Percentiles rank a stretch among this genome's conserved stretches.
These are phyloP conservation scores for Malassezia dermatis DNA, from an alignment of 1,284 basidiomycete genomes.

Conservation along the genomic window DNA sequence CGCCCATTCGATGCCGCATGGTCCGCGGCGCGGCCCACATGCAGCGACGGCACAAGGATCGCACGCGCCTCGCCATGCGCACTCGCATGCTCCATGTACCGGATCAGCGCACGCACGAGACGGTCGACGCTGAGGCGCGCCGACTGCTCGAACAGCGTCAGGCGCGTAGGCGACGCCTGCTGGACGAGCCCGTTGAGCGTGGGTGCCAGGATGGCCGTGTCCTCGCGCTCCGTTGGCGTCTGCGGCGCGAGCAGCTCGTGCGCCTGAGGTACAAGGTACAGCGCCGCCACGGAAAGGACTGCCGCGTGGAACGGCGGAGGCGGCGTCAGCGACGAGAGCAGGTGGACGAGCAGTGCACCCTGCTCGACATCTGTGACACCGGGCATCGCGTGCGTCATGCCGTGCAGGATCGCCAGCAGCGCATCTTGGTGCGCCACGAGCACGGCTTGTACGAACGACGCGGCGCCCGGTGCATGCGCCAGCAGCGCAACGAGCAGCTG, in stretches of 20 bases:
- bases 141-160: conserved; percentile 26
- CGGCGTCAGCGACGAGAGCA: conserved; percentile 63
- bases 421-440: conserved; percentile 68
- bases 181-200: conserved; percentile 21
- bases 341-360: conserved; percentile 52
- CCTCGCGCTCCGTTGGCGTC: conserved; percentile 61
- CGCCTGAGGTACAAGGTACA: conserved; percentile 61
- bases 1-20: conserved; percentile 51
- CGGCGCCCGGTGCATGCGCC: conserved; percentile 26
- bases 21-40: conserved; percentile 13
- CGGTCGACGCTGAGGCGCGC: conserved; percentile 23
- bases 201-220: conserved; percentile 47
- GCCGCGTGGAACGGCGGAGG: conserved; percentile 63
- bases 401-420: conserved; percentile 65
- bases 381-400: conserved; percentile 58
- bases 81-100: conserved; percentile 38
- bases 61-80: conserved; percentile 14
- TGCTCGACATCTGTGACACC: conserved; percentile 61
- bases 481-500: conserved; percentile 58
- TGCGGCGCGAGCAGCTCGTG: conserved; percentile 58
- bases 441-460: conserved; percentile 62
- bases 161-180: conserved; percentile 11
- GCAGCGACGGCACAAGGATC: conserved; percentile 28
- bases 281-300: conserved; percentile 65
- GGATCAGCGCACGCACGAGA: conserved; percentile 26